A percentile compares a stretch with the other conserved stretches of the same genome.
phyloP scores from a whole-genome alignment of 2,329 filamentous ascomycete species.

The Canariomyces notabilis region DNA sequence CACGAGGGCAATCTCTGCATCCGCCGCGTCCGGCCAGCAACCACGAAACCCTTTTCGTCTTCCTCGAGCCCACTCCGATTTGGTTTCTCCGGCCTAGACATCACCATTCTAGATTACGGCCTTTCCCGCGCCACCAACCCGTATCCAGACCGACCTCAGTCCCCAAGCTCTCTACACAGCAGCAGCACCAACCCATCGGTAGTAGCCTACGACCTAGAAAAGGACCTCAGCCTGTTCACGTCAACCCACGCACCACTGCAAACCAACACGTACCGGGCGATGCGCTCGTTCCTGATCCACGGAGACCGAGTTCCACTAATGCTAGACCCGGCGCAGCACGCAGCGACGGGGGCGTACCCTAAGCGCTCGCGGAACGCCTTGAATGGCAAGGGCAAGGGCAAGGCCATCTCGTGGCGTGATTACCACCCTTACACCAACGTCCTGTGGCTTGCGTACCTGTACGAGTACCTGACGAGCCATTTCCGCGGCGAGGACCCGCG shows the following conservation, averaged over 20 bases:
- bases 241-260: conserved; percentile 53
- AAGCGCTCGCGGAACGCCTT: conserved; percentile 30
- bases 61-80: conserved; percentile 37
- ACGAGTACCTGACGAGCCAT: conserved; percentile 45
- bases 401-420: conserved; percentile 48
- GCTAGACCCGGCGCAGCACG: conserved; percentile 40
- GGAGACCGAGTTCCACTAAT: conserved; percentile 45
- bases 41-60: conserved; percentile 24
- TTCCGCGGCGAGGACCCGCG: conserved; percentile 45
- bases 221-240: conserved; percentile 55
- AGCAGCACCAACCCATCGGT: background rate
- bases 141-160: no score
- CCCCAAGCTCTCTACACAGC: background rate
- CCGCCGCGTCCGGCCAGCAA: conserved; percentile 37
- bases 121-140: conserved; percentile 53
- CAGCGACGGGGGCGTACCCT: no score
- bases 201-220: conserved; percentile 52
- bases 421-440: conserved; percentile 60
- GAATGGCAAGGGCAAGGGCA: conserved; percentile 36
- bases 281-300: conserved; percentile 52
- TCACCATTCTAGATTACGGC: conserved; percentile 62
- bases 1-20: conserved; percentile 63
- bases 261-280: conserved; percentile 58
- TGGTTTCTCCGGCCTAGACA: conserved; percentile 56
- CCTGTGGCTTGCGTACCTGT: conserved; percentile 59